phyloP scores from a whole-genome alignment of 2,329 filamentous ascomycete genomes.

The Beauveria bassiana region DNA sequence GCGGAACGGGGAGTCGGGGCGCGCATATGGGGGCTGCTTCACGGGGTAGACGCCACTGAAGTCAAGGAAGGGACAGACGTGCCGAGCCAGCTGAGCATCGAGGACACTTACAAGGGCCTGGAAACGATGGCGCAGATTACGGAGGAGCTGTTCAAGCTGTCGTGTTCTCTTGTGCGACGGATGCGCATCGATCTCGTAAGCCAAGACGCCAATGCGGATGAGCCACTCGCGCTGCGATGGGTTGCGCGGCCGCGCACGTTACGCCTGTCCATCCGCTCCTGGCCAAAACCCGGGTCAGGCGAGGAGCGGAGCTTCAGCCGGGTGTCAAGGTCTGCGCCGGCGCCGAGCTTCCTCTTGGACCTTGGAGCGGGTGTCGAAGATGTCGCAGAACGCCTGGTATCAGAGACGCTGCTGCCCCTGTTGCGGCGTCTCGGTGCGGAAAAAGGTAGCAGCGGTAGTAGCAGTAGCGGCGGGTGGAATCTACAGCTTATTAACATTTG shows the following conservation, averaged over 20 bases:
- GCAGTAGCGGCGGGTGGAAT: slow-evolving; percentile 55
- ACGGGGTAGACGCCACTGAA: slow-evolving; percentile 69
- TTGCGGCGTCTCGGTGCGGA: slow-evolving; percentile 58
- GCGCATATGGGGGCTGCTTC: slow-evolving; percentile 69
- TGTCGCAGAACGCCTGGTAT: slow-evolving; percentile 61
- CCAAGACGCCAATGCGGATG: slow-evolving; percentile 31
- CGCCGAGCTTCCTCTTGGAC: slow-evolving; percentile 69
- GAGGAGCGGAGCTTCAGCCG: slow-evolving; percentile 56
- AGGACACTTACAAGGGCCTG: slow-evolving; percentile 78
- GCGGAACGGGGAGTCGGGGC: slow-evolving; percentile 62
- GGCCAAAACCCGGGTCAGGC: slow-evolving; percentile 28
- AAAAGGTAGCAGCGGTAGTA: slow-evolving; percentile 36
- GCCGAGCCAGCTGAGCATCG: slow-evolving; percentile 86
- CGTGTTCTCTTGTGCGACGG: slow-evolving; percentile 62
- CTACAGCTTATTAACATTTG: slow-evolving; percentile 80
- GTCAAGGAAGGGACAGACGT: slow-evolving; percentile 65
- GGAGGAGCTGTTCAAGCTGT: slow-evolving; percentile 61
- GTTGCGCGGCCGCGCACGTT: slow-evolving; percentile 73
- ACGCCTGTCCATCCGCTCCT: slow-evolving; percentile 68
- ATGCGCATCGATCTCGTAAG: slow-evolving; percentile 72
- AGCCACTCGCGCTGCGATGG: slow-evolving; percentile 46
- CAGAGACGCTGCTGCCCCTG: slow-evolving; percentile 60
- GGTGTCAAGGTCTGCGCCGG: slow-evolving; percentile 64
- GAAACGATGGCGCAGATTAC: slow-evolving; percentile 55
- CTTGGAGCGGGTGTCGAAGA: slow-evolving; percentile 48